These are phyloP conservation scores for Eruca vesicaria DNA, from an alignment of 441 rosid genomes.

Conservation along the genomic window DNA sequence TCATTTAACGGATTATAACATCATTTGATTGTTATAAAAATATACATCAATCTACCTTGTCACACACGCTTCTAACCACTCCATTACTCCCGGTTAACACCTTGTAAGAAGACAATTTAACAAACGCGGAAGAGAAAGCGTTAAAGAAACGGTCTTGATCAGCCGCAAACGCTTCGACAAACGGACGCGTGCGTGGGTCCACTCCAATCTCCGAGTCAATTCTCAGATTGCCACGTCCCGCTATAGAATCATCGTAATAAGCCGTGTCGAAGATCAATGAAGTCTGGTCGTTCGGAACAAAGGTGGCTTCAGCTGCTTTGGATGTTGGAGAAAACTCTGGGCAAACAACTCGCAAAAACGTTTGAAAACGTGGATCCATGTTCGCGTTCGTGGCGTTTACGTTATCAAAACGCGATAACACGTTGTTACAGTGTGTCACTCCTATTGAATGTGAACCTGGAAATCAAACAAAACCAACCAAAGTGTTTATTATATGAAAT, in stretches of 20 bases:
- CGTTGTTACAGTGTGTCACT: constrained; percentile 44
- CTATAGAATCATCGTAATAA: constrained; percentile 38
- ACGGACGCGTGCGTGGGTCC: constrained; percentile 40
- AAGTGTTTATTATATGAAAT: neutral
- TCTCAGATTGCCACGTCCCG: constrained; percentile 40
- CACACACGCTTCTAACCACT: constrained; percentile 38
- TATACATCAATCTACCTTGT: constrained; percentile 30
- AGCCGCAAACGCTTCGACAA: constrained; percentile 39
- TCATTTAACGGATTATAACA: neutral
- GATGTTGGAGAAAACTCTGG: constrained; percentile 26
- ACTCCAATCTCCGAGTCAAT: constrained; percentile 46
- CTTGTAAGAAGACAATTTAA: constrained; percentile 39
- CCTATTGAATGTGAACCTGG: constrained; percentile 47
- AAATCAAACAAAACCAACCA: neutral
- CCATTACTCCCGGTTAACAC: constrained; percentile 40
- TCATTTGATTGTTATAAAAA: neutral
- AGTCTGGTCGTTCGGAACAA: constrained; percentile 46
- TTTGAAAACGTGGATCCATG: constrained; percentile 38
- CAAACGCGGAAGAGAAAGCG: constrained; percentile 45
- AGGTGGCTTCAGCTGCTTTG: constrained; percentile 33
- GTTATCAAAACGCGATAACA: constrained; percentile 33
- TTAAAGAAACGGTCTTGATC: constrained; percentile 38
- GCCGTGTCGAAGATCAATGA: constrained; percentile 36
- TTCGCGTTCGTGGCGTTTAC: constrained; percentile 18
- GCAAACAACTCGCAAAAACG: constrained; percentile 35